Base-by-base conservation (phyloP, 805 yeast genomes). In the Saccharomycopsis fibuligera region DNA sequence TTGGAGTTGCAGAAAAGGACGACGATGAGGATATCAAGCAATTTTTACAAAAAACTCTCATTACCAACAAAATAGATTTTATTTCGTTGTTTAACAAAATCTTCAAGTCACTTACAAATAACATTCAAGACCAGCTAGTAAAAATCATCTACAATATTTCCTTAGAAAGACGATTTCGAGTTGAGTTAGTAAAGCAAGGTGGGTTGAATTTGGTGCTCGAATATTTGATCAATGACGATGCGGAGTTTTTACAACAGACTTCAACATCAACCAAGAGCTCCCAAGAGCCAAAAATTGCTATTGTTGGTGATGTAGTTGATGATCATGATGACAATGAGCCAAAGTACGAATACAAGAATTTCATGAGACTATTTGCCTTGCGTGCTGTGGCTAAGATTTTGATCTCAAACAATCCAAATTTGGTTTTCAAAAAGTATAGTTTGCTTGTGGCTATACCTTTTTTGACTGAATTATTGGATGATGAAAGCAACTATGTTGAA, bases 121-220 rank as follows among this genome's bases (percentile, higher is more conserved):
- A 64, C 37, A 51, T 59, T 27, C 59, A 58, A 35, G 57, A 58
- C 22, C 66, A 64, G 50, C 48, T 67, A 2, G 59, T 75, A 3
- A 54, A 51, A 24, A 59, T 74, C 1, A 51, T 76, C 8, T 58
- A 61, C 50, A 66, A 67, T 57, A 54, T 74, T 1, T 57, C 75
- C 1, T 36, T 50, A 3, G 58, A 57, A 21, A 58, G 58, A 25
- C 35, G 33, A 0, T 56, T 58, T 1, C 62, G 71, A 23, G 59
- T 62, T 9, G 70, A 64, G n/a, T 54, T 75, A 4, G 72, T 72
- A 8, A 64, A 68, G 41, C 77, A 75, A 55, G 80, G 79, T 0
- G 73, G 70, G 0, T 51, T 75, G 35, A 67, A 62, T 38, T 53
- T 71, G 1, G 33, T 70, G 1, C 45, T 77, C 10, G 65, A 67